phyloP scores from a whole-genome alignment of 805 yeast species.

The Barnettozyma pratensis region DNA sequence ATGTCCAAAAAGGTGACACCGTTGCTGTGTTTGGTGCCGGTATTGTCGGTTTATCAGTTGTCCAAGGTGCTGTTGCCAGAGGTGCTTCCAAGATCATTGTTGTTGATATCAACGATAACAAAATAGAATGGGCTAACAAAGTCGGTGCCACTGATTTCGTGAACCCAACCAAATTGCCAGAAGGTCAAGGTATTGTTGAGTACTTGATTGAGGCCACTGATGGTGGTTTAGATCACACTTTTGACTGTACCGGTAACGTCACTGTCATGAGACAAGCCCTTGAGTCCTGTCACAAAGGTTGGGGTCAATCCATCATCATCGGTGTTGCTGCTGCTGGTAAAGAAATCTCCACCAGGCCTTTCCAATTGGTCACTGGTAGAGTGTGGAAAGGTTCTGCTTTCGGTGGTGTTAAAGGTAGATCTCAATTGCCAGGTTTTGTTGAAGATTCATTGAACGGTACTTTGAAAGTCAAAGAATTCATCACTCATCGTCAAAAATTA shows the following conservation, averaged over 20 bases:
- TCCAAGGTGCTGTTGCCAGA: constrained; percentile 87
- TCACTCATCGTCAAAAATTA: constrained; percentile 83
- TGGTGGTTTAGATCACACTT: constrained; percentile 95
- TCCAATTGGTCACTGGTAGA: constrained; percentile 98
- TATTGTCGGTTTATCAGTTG: constrained; percentile 92
- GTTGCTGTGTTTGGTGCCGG: constrained; percentile 98
- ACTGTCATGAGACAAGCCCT: constrained; percentile 93
- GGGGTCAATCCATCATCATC: constrained; percentile 94
- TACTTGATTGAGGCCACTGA: constrained; percentile 86
- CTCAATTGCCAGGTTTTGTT: constrained; percentile 89
- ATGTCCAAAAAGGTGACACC: constrained; percentile 85
- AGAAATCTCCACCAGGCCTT: constrained; percentile 95
- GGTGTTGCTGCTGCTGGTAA: constrained; percentile 99
- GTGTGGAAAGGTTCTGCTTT: constrained; percentile 99
- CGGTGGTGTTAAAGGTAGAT: constrained; percentile 97
- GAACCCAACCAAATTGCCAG: constrained; percentile 74
- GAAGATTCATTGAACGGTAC: constrained; percentile 77
- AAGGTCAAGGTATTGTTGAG: constrained; percentile 72
- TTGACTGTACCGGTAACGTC: constrained; percentile 97
- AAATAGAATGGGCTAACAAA: constrained; percentile 78
- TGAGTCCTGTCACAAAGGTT: constrained; percentile 97
- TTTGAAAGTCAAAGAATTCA: constrained; percentile 89
- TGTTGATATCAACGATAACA: constrained; percentile 79
- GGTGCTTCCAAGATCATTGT: constrained; percentile 80
- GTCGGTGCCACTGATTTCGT: constrained; percentile 96